These are phyloP conservation scores for Candida hispaniensis DNA, from an alignment of 805 yeast species.

Conservation along the genomic window DNA sequence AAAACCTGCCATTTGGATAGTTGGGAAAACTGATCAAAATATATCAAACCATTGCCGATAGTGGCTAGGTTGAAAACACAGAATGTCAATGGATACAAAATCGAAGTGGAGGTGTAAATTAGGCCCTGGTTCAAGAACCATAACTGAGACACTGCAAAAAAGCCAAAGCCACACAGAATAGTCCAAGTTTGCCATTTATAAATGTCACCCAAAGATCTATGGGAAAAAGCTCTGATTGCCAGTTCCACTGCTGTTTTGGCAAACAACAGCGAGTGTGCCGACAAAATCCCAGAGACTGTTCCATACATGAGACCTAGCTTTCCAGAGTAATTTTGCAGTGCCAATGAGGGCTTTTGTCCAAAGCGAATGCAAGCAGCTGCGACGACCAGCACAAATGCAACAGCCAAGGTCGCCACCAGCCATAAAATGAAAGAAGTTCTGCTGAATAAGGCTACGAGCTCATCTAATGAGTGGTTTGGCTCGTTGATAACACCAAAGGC, in stretches of 20 bases:
- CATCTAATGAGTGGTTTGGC: constrained; percentile 41
- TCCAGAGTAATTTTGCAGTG: no score
- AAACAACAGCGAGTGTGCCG: constrained; percentile 75
- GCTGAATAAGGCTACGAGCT: constrained; percentile 35
- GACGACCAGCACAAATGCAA: no score
- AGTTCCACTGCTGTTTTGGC: constrained; percentile 80
- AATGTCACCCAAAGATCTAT: constrained; percentile 33
- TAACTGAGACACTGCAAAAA: constrained; percentile 60
- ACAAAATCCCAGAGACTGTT: constrained; percentile 57
- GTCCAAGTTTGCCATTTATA: constrained; percentile 37
- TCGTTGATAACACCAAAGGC: constrained; percentile 52
- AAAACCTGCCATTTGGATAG: constrained; percentile 30
- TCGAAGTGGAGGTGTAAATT: constrained; percentile 57
- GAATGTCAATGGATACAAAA: constrained; percentile 75
- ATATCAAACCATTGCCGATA: constrained; percentile 53
- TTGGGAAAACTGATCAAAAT: constrained; percentile 41
- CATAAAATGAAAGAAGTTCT: constrained; percentile 46
- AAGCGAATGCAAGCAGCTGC: not conserved
- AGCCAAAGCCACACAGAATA: constrained; percentile 44
- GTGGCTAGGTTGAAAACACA: constrained; percentile 68
- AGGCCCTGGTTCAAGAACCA: constrained; percentile 66
- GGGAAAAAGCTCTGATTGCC: constrained; percentile 36
- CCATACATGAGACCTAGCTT: constrained; percentile 54
- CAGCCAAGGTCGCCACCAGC: constrained; percentile 40
- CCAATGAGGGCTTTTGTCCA: constrained; percentile 1